These are phyloP conservation scores for Blepharisma undulans DNA, from an alignment of 169 alveolate genomes.

Conservation along the genomic window DNA sequence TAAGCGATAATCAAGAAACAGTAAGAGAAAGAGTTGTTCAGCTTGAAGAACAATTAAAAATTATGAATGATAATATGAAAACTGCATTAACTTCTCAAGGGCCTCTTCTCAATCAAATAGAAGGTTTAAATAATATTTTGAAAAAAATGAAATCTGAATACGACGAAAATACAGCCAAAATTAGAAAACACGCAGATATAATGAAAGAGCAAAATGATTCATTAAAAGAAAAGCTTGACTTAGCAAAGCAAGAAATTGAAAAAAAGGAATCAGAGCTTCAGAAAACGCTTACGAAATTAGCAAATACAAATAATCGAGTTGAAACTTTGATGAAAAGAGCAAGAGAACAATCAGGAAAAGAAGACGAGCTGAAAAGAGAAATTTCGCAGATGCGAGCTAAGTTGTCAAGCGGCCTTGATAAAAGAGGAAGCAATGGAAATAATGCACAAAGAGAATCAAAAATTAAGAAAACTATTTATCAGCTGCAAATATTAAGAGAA, in stretches of 20 bases:
- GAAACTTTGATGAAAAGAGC: not conserved
- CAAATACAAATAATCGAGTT: not conserved
- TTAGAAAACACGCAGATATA: not conserved
- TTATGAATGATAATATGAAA: not conserved
- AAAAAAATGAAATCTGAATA: not conserved
- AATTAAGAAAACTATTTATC: not conserved
- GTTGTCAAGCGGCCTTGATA: not conserved
- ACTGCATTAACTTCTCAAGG: constrained; percentile 4
- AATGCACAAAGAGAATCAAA: not conserved
- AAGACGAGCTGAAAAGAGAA: constrained; percentile 7
- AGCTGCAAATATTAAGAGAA: constrained; percentile 21
- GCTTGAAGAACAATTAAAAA: not conserved
- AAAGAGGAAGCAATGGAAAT: not conserved
- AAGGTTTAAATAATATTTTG: not conserved
- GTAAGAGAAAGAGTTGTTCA: not conserved
- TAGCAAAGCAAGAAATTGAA: not conserved
- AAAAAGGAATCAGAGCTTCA: not conserved
- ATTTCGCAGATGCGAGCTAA: not conserved
- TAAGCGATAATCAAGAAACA: not conserved
- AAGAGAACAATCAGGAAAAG: not conserved
- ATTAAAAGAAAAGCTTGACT: not conserved
- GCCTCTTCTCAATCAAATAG: not conserved
- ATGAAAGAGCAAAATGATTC: constrained; percentile 24
- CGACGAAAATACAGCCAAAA: not conserved
- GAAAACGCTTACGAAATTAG: not conserved